Evolutionary conservation across 192 early-diverging fungal genomes (phyloP).

Genomic region (Backusella westeae): DNA sequence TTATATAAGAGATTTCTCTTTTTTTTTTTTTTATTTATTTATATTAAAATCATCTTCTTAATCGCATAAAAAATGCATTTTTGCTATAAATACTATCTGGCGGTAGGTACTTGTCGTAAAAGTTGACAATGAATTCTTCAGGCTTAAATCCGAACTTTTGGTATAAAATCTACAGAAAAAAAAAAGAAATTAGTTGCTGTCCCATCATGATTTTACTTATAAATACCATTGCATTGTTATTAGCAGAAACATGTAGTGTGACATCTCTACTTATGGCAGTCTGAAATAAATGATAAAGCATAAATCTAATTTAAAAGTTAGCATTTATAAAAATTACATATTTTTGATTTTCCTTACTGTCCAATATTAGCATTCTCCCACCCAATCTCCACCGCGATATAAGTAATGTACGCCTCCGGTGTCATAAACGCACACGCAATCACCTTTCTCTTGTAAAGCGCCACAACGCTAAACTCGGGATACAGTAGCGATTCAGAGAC

Average conservation of each 20-base stretch:
- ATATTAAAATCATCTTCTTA: slow-evolving; percentile 51
- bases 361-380: slow-evolving; percentile 87
- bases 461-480: slow-evolving; percentile 85
- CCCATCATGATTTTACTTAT: too few relatives aligned
- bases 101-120: slow-evolving; percentile 89
- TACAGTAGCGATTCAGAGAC: slow-evolving; percentile 78
- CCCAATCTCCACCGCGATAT: slow-evolving; percentile 78
- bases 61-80: slow-evolving; percentile 86
- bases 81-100: slow-evolving; percentile 67
- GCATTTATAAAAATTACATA: not conserved
- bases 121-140: slow-evolving; percentile 85
- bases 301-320: slow-evolving; percentile 11
- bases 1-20: too few relatives aligned
- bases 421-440: slow-evolving; percentile 93
- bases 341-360: slow-evolving; percentile 45
- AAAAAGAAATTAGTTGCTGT: not conserved
- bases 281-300: slow-evolving; percentile 79
- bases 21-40: too few relatives aligned
- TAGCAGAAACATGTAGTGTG: slow-evolving; percentile 91
- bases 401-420: slow-evolving; percentile 88
- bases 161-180: slow-evolving; percentile 65
- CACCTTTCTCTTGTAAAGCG: slow-evolving; percentile 74
- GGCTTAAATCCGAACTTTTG: slow-evolving; percentile 94
- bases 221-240: slow-evolving; percentile 84
- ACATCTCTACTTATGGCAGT: slow-evolving; percentile 73